Percentiles rank a stretch among this genome's conserved stretches.
These are phyloP conservation scores for Colletotrichum neosansevieriae DNA, from an alignment of 2,329 filamentous ascomycete genomes.

Conservation along the genomic window DNA sequence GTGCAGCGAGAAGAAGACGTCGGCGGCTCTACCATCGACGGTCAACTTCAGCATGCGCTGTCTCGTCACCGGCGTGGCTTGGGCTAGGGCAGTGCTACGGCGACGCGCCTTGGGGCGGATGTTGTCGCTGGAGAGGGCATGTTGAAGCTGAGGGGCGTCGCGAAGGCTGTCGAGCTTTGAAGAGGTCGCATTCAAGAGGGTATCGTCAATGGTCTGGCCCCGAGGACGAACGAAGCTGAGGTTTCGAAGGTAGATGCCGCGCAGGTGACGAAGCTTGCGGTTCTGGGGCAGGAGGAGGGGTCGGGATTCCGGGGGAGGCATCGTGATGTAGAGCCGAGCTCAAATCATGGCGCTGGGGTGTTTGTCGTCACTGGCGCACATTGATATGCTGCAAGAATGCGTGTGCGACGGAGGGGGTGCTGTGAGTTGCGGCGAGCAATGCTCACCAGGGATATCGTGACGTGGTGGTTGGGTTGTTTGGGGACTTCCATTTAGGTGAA, in stretches of 20 bases:
- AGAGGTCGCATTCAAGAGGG: conserved; percentile 76
- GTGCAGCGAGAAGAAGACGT: conserved; percentile 91
- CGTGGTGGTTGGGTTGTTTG: conserved; percentile 7
- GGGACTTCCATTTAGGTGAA: background rate
- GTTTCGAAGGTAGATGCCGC: conserved; percentile 89
- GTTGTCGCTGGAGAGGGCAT: conserved; percentile 67
- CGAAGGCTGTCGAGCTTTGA: conserved; percentile 71
- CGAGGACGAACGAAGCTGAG: conserved; percentile 73
- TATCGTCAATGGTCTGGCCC: conserved; percentile 79
- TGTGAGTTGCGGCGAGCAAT: background rate
- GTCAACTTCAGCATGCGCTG: conserved; percentile 83
- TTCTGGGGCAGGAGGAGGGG: conserved; percentile 77
- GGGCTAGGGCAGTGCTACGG: conserved; percentile 63
- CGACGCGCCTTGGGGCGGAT: conserved; percentile 56
- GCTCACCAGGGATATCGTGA: conserved; percentile 6
- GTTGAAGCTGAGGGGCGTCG: conserved; percentile 62
- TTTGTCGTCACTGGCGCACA: background rate
- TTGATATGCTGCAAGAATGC: background rate
- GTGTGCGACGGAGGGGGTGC: background rate
- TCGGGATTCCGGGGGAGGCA: conserved; percentile 46
- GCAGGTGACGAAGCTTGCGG: conserved; percentile 87
- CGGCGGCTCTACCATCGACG: conserved; percentile 78
- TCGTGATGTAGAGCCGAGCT: conserved; percentile 24
- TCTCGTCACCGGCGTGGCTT: conserved; percentile 61
- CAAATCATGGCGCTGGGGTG: conserved; percentile 31